Percentiles rank a stretch among this genome's conserved stretches.
Evolutionary conservation across 805 yeast genomes (phyloP).

Genomic region (Metschnikowia chrysomelidarum): DNA sequence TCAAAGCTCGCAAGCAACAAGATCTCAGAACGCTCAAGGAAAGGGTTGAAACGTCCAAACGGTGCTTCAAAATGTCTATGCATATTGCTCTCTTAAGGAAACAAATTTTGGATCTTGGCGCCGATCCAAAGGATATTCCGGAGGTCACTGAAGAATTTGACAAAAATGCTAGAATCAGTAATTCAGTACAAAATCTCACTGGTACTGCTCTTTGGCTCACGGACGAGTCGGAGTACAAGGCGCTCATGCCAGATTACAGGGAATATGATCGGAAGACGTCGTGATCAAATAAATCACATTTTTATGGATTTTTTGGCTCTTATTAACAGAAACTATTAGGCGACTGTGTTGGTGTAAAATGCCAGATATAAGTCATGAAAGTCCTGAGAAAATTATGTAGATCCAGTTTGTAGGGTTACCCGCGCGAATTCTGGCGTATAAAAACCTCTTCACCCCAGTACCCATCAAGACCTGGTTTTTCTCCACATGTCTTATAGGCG

Average conservation of each 20-base stretch:
- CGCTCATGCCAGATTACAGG: constrained; percentile 54
- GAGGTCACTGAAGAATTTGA: constrained; percentile 56
- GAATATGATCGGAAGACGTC: constrained; percentile 51
- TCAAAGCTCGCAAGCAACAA: constrained; percentile 49
- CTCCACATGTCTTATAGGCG: constrained; percentile 61
- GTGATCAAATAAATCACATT: too few relatives aligned
- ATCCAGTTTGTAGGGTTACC: constrained; percentile 22
- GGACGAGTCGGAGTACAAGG: constrained; percentile 49
- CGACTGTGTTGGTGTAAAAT: too few relatives aligned
- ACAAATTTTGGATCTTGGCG: constrained; percentile 56
- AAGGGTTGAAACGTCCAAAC: constrained; percentile 44
- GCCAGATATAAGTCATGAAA: too few relatives aligned
- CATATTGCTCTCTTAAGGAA: constrained; percentile 65
- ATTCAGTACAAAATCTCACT: constrained; percentile 52
- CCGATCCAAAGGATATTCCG: constrained; percentile 56
- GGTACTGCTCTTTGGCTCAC: constrained; percentile 60
- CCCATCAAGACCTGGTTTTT: not conserved
- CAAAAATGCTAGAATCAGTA: constrained; percentile 54
- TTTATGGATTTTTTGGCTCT: too few relatives aligned
- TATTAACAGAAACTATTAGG: too few relatives aligned
- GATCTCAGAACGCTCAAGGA: constrained; percentile 54
- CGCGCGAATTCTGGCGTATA: constrained; percentile 18
- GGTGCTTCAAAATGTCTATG: constrained; percentile 58
- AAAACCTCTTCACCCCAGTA: constrained; percentile 1
- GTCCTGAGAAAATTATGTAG: too few relatives aligned